These are phyloP conservation scores for Ceratocystis huliohia DNA, from an alignment of 2,329 filamentous ascomycete species.

Conservation along the genomic window DNA sequence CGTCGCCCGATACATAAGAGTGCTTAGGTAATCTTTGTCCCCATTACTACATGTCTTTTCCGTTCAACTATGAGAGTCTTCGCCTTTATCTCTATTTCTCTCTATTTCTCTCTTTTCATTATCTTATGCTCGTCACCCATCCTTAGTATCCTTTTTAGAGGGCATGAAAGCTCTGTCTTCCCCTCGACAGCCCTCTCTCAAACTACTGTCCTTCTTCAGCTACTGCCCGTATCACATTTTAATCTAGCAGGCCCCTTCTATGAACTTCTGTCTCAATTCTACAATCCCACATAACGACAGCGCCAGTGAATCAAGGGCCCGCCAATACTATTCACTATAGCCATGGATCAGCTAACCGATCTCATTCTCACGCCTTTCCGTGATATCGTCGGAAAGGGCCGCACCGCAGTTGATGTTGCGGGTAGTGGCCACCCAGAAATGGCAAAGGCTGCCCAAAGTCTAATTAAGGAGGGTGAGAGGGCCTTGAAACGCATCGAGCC, in stretches of 20 bases:
- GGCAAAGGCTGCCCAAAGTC: slow-evolving; percentile 37
- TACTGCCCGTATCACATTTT: neutral
- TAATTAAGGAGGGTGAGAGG: slow-evolving; percentile 38
- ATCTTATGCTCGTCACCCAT: neutral
- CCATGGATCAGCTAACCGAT: slow-evolving; percentile 32
- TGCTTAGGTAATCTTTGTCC: neutral
- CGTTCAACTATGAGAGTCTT: neutral
- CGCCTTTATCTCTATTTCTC: neutral
- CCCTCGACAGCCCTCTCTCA: neutral
- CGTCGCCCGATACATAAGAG: neutral
- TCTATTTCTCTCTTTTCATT: neutral
- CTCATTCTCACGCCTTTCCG: slow-evolving; percentile 40
- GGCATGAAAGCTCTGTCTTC: neutral
- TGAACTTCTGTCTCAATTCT: too few relatives aligned
- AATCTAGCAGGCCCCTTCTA: too few relatives aligned
- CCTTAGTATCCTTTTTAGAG: neutral
- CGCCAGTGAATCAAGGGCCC: neutral
- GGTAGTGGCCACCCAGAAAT: slow-evolving; percentile 33
- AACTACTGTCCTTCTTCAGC: neutral
- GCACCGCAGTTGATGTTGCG: slow-evolving; percentile 36
- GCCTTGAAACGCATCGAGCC: slow-evolving; percentile 40
- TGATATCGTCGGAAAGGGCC: slow-evolving; percentile 42
- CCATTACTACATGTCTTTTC: neutral
- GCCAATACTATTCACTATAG: neutral
- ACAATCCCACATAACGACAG: neutral